A percentile compares a stretch with the other conserved stretches of the same genome.
Conservation (phyloP, 768 basidiomycete genomes). For the Tricholomella constricta region DNA sequence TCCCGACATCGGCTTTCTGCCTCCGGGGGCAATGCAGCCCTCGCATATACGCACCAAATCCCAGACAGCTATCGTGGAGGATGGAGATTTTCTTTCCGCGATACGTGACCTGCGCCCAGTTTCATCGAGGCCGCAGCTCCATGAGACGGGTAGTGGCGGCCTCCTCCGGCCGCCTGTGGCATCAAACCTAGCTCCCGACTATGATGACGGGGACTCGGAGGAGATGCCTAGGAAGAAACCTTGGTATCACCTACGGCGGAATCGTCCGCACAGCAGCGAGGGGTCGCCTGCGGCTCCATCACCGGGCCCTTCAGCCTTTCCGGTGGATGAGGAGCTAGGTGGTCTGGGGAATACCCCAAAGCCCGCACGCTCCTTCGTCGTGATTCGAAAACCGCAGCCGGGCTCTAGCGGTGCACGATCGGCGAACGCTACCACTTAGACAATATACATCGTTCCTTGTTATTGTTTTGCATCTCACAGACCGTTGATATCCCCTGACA, state of each 20-base stretch:
- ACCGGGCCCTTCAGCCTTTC: constrained; percentile 20
- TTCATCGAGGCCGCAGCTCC: constrained; percentile 9
- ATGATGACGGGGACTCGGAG: constrained; percentile 45
- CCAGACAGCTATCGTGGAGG: constrained; percentile 84
- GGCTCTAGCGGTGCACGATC: constrained; percentile 11
- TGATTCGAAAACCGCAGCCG: constrained; percentile 61
- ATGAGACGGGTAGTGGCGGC: constrained; percentile 23
- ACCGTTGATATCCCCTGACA: constrained; percentile 1
- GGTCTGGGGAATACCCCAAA: constrained; percentile 33
- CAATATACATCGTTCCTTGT: constrained; percentile 2
- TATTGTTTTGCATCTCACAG: constrained; percentile 2
- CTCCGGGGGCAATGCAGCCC: constrained; percentile 68
- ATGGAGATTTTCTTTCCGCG: constrained; percentile 38
- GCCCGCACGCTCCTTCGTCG: constrained; percentile 64
- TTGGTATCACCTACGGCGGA: constrained; percentile 69
- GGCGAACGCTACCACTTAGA: constrained; percentile 18
- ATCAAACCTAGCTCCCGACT: constrained; percentile 25
- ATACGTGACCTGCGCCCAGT: constrained; percentile 10
- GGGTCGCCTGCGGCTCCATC: constrained; percentile 33
- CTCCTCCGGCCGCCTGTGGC: constrained; percentile 22
- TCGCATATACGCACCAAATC: constrained; percentile 74
- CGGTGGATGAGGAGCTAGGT: constrained; percentile 38
- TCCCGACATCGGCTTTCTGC: constrained; percentile 36
- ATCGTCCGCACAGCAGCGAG: constrained; percentile 62
- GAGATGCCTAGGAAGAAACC: constrained; percentile 60